Percentiles rank a stretch among this genome's conserved stretches.
These are phyloP conservation scores for Yarrowia keelungensis DNA, from an alignment of 805 yeast species.

Conservation along the genomic window DNA sequence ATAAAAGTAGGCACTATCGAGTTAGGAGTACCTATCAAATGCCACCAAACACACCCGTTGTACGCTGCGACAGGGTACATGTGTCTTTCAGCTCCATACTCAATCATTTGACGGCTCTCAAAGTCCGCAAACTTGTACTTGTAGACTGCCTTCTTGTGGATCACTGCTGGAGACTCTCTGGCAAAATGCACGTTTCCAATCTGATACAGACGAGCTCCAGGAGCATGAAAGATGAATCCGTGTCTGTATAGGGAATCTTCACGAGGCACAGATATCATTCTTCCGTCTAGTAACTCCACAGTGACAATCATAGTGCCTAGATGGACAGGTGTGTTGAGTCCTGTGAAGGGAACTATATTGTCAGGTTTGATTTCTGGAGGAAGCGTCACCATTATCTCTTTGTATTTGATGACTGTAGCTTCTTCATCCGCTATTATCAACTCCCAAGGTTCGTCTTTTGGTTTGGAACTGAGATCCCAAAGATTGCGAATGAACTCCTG, in stretches of 20 bases:
- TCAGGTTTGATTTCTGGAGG: not conserved
- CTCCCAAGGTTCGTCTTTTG: conserved; percentile 6
- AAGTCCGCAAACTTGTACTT: conserved; percentile 10
- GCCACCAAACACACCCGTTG: conserved; percentile 12
- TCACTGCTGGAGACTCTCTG: not conserved
- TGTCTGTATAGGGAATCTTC: not conserved
- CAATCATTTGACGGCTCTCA: conserved; percentile 4
- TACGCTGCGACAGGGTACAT: not conserved
- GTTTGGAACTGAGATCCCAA: not conserved
- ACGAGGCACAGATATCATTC: conserved; percentile 5
- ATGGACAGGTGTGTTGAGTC: not conserved
- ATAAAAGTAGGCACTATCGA: conserved; percentile 4
- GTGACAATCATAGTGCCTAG: conserved; percentile 4
- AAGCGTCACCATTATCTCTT: not conserved
- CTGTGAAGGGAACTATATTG: not conserved
- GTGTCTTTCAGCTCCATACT: conserved; percentile 2
- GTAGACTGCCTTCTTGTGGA: not conserved
- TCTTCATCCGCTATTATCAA: too few relatives aligned
- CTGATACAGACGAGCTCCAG: conserved; percentile 1
- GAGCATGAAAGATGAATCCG: not conserved
- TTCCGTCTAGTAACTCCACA: conserved; percentile 3
- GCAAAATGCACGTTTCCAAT: conserved; percentile 13
- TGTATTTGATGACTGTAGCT: not conserved
- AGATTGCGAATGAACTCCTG: conserved; percentile 6
- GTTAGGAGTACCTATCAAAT: not conserved